These are phyloP conservation scores for Microbotryum lychnidis-dioicae DNA, from an alignment of 1,284 basidiomycete genomes.

Conservation along the genomic window DNA sequence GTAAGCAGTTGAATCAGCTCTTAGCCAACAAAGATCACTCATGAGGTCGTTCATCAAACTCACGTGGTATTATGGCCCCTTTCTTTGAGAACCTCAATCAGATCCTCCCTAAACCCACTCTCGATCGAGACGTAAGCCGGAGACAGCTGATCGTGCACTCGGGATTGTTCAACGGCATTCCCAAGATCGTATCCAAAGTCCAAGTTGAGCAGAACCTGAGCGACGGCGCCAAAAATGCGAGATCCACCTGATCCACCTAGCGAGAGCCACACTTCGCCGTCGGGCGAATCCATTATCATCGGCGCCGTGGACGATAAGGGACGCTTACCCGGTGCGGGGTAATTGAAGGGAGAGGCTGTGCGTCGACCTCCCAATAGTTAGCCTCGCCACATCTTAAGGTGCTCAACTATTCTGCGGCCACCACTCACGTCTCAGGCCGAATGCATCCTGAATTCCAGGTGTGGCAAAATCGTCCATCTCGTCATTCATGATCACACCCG, in stretches of 20 bases:
- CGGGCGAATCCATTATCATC: conserved; percentile 59
- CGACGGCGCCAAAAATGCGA: conserved; percentile 69
- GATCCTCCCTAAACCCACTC: conserved; percentile 49
- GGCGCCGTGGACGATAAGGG: conserved; percentile 77
- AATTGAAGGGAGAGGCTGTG: conserved; percentile 52
- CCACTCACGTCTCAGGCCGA: conserved; percentile 51
- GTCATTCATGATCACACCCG: conserved; percentile 82
- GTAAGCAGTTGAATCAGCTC: conserved; percentile 25
- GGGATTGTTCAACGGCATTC: conserved; percentile 69
- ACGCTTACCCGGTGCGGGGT: conserved; percentile 66
- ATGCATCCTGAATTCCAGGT: conserved; percentile 68
- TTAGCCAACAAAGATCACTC: background rate
- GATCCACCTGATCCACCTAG: conserved; percentile 82
- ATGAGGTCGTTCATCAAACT: background rate
- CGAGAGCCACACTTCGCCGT: conserved; percentile 62
- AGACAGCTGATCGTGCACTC: conserved; percentile 87
- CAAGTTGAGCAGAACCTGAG: conserved; percentile 73
- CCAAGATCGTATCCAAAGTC: conserved; percentile 73
- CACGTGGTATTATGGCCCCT: conserved; percentile 64
- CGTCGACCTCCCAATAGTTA: background rate
- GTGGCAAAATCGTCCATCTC: conserved; percentile 75
- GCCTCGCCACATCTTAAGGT: background rate
- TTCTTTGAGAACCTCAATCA: conserved; percentile 52
- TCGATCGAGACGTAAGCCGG: conserved; percentile 62
- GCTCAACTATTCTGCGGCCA: background rate